Percentiles rank a stretch among this genome's conserved stretches.
phyloP scores from a whole-genome alignment of 345 rosid genomes.

The Trapa incisa region DNA sequence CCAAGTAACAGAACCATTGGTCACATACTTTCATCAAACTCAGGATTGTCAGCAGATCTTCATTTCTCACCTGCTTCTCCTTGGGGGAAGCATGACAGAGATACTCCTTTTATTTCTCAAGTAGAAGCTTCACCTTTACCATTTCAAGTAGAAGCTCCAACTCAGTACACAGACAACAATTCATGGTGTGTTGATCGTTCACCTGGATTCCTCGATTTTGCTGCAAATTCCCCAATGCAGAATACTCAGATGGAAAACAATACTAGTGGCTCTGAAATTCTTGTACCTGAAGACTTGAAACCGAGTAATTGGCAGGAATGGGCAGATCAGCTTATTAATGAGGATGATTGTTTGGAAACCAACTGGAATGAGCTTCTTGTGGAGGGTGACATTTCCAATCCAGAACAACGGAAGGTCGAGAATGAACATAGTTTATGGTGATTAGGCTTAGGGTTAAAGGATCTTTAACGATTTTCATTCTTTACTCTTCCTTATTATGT shows the following conservation, averaged over 20 bases:
- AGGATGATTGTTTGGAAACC: slow-evolving; percentile 41
- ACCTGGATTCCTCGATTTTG: slow-evolving; percentile 40
- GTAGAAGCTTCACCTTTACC: slow-evolving; percentile 13
- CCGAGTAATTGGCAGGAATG: slow-evolving; percentile 67
- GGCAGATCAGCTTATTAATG: slow-evolving; percentile 74
- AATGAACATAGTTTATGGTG: background rate
- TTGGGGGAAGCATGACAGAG: slow-evolving; percentile 37
- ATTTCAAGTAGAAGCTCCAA: slow-evolving; percentile 32
- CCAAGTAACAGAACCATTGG: slow-evolving; percentile 48
- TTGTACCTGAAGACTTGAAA: slow-evolving; percentile 42
- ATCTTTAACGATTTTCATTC: slow-evolving; percentile 4
- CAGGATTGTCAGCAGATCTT: slow-evolving; percentile 58
- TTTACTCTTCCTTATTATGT: slow-evolving; percentile 16
- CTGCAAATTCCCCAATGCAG: slow-evolving; percentile 26
- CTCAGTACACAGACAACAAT: slow-evolving; percentile 27
- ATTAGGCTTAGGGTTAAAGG: background rate
- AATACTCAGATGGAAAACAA: slow-evolving; percentile 39
- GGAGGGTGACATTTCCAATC: slow-evolving; percentile 29
- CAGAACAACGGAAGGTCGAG: slow-evolving; percentile 49
- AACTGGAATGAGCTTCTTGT: slow-evolving; percentile 50
- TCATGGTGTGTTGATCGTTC: slow-evolving; percentile 52
- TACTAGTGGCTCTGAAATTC: slow-evolving; percentile 22
- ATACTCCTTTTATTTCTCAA: slow-evolving; percentile 34
- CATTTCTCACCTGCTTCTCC: slow-evolving; percentile 46
- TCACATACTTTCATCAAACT: slow-evolving; percentile 57